Evolutionary conservation across 306 rosid genomes (phyloP).

Genomic region (Alnus rubra): DNA sequence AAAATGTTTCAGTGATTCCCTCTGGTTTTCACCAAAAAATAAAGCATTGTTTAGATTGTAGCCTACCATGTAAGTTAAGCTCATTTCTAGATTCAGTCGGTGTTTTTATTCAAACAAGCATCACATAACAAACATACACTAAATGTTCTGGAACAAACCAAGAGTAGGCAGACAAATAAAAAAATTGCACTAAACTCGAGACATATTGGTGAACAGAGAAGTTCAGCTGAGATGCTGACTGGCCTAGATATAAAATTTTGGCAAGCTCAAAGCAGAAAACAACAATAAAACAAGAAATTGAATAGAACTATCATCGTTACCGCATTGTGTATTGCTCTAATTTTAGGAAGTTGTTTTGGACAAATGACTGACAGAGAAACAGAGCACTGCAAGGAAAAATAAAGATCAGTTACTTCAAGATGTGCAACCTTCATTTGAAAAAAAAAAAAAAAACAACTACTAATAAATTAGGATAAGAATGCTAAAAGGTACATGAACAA

Average conservation of each 20-base stretch:
- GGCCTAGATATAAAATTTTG: neutral
- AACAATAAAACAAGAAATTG: neutral
- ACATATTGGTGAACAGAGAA: slow-evolving; percentile 9
- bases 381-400: slow-evolving; percentile 64
- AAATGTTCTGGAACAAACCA: slow-evolving; percentile 7
- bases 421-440: neutral
- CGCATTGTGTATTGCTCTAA: slow-evolving; percentile 76
- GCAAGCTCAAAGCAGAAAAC: slow-evolving; percentile 14
- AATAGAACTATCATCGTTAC: slow-evolving; percentile 43
- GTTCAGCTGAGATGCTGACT: neutral
- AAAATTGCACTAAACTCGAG: neutral
- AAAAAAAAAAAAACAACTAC: slow-evolving; percentile 16
- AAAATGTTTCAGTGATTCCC: neutral
- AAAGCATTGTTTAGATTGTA: slow-evolving; percentile 1
- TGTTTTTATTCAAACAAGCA: neutral
- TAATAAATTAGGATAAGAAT: slow-evolving; percentile 9
- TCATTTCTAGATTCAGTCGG: neutral
- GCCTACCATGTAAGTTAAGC: neutral
- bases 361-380: slow-evolving; percentile 88
- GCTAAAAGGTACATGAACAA: slow-evolving; percentile 59
- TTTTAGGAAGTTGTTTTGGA: slow-evolving; percentile 87
- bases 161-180: slow-evolving; percentile 11
- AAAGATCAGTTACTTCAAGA: slow-evolving; percentile 14
- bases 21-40: neutral
- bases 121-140: slow-evolving; percentile 1